Evolutionary conservation across 2,329 filamentous ascomycete species (phyloP).

Genomic region (Zymoseptoria crescenta): DNA sequence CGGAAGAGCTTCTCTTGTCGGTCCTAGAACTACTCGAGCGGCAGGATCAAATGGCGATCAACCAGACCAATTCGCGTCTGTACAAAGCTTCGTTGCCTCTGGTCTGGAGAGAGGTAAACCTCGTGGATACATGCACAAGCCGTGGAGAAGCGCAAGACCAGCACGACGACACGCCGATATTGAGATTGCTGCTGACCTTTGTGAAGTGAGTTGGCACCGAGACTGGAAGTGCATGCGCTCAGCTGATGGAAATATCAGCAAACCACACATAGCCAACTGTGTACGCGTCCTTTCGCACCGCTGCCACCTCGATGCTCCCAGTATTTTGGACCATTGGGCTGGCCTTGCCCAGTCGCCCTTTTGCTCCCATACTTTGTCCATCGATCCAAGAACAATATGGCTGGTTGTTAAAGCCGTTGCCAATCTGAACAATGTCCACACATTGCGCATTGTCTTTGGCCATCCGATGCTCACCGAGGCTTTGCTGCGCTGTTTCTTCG

Average conservation of each 20-base stretch:
- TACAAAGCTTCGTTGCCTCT: constrained; percentile 31
- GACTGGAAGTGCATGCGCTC: background rate
- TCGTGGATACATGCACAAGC: constrained; percentile 33
- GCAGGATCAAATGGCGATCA: constrained; percentile 26
- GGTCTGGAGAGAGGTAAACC: constrained; percentile 36
- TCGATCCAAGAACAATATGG: constrained; percentile 33
- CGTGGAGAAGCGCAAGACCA: constrained; percentile 20
- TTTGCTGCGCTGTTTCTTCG: constrained; percentile 35
- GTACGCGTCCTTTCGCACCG: constrained; percentile 39
- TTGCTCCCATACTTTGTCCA: constrained; percentile 32
- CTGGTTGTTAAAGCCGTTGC: constrained; percentile 33
- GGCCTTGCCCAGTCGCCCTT: constrained; percentile 23
- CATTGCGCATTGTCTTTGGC: constrained; percentile 38
- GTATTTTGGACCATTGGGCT: constrained; percentile 32
- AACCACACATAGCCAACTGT: constrained; percentile 25
- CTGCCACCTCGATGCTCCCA: constrained; percentile 40
- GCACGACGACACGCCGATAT: constrained; percentile 37
- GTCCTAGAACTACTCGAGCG: constrained; percentile 31
- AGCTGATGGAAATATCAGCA: background rate
- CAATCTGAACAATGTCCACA: constrained; percentile 38
- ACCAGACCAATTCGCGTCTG: constrained; percentile 30
- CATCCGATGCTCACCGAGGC: constrained; percentile 35
- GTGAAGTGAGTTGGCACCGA: constrained; percentile 26
- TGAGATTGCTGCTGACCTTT: constrained; percentile 36
- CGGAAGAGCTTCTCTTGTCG: constrained; percentile 36